These are phyloP conservation scores for Cladorrhinum sp. DNA, from an alignment of 2,329 filamentous ascomycete species.

Conservation along the genomic window DNA sequence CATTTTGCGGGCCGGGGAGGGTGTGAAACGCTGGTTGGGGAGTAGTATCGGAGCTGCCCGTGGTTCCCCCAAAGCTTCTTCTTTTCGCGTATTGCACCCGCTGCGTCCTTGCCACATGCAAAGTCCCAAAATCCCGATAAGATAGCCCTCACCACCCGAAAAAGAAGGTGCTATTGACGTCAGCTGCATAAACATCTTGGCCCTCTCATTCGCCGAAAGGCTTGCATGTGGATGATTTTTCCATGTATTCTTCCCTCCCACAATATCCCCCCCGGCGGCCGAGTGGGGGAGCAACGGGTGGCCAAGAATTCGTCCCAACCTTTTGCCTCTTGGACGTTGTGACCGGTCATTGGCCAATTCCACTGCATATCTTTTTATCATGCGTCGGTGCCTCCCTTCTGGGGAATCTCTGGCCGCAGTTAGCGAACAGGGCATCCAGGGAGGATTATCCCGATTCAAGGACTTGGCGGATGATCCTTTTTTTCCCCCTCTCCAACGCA, in stretches of 20 bases:
- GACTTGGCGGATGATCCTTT: slow-evolving; percentile 4
- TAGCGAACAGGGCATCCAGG: not conserved
- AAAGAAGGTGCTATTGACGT: slow-evolving; percentile 18
- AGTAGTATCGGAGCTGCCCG: not conserved
- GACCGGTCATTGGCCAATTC: slow-evolving; percentile 16
- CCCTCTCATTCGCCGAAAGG: not conserved
- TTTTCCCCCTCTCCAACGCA: not conserved
- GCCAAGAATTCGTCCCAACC: slow-evolving; percentile 7
- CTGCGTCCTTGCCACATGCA: not conserved
- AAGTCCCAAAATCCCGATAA: slow-evolving; percentile 1
- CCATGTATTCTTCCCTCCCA: slow-evolving; percentile 1
- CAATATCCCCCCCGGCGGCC: not conserved
- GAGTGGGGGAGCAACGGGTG: slow-evolving; percentile 6
- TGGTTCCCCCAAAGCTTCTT: not conserved
- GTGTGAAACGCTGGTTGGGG: not conserved
- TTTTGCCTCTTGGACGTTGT: not conserved
- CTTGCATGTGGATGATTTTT: not conserved
- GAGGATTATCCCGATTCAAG: not conserved
- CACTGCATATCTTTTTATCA: not conserved
- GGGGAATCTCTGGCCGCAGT: slow-evolving; percentile 5
- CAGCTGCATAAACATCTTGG: not conserved
- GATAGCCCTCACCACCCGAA: not conserved
- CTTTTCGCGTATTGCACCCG: not conserved
- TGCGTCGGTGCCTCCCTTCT: slow-evolving; percentile 2
- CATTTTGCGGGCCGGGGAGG: not conserved